Base-by-base conservation (phyloP, 306 rosid genomes). In the Hylodesmum podocarpum region DNA sequence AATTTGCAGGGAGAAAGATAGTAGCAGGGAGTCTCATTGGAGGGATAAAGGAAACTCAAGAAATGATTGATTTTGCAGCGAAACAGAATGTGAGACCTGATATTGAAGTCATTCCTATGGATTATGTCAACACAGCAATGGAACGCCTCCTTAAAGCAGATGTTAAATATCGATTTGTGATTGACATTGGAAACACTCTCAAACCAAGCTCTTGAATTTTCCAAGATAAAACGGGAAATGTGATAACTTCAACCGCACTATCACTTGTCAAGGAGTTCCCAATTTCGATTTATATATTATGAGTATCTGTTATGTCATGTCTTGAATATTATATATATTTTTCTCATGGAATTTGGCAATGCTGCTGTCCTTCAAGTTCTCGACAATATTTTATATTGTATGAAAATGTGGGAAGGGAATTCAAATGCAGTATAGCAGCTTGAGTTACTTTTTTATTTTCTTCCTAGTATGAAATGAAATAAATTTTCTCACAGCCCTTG, bases 101-200 rank as follows among this genome's bases (percentile, higher is more conserved):
- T 2, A 66, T 75, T 8, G 84, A 86, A 58, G 76, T 84, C 18
- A 33, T 86, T 57, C 63, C 84, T 21, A 71, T 87, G 0, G 86
- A 84, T 4, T 86, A 87, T 63, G 76, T 87, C 41, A 83, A 86
- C 58, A 78, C 75, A 0, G 87, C 86, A 5, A 28, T 86, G 68
- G 78, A 86, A 12, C 83, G 87, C n/a, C 82, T 86, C 11, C 28
- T 3, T 18, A 86, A 81, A 37, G 68, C 33, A 3, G 86, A 86
- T 46, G 86, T 86, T 8, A 83, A 64, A 44, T 86, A 86, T 41
- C 87, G 89, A n/a, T 86, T 85, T 59, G 86, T 76, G 31, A 82
- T 85, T 6, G 89, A 85, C 73, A 59, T 82, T 8, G 84, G 68
- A 19, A 81, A 81, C 66, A 73, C 80, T 0, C 27, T 73, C 9